Evolutionary conservation across 331 rosid species (phyloP).

Genomic region (Telfairia occidentalis): DNA sequence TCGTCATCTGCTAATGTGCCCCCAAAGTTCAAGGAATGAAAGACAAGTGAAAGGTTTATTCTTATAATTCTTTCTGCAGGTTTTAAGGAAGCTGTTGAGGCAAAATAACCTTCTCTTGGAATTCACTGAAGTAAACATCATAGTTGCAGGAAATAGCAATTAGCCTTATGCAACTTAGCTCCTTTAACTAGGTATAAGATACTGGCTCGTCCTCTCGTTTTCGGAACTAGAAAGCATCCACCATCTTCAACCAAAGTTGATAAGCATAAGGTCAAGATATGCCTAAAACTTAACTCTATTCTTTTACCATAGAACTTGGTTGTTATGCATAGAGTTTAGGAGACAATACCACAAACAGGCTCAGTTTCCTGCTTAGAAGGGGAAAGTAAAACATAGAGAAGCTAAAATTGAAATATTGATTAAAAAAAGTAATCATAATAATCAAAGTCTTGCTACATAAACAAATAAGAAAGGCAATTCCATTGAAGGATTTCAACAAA

Average conservation of each 20-base stretch:
- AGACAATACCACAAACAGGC: background rate
- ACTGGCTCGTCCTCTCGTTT: background rate
- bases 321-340: background rate
- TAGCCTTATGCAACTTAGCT: constrained; percentile 20
- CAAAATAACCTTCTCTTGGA: constrained; percentile 19
- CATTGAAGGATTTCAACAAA: background rate
- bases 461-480: background rate
- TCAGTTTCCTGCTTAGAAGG: constrained; percentile 1
- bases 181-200: background rate
- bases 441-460: constrained; percentile 6
- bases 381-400: background rate
- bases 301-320: background rate
- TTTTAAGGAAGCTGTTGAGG: constrained; percentile 19
- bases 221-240: background rate
- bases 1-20: constrained; percentile 25
- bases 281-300: background rate
- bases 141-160: constrained; percentile 16
- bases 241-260: background rate
- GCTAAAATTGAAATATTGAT: background rate
- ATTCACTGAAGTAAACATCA: constrained; percentile 21
- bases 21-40: constrained; percentile 39
- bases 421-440: background rate
- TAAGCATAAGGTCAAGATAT: background rate
- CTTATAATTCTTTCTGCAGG: constrained; percentile 28
- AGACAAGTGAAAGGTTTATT: constrained; percentile 21